Base-by-base conservation (phyloP, 257 asterid species). In the Penstemon newberryi region DNA sequence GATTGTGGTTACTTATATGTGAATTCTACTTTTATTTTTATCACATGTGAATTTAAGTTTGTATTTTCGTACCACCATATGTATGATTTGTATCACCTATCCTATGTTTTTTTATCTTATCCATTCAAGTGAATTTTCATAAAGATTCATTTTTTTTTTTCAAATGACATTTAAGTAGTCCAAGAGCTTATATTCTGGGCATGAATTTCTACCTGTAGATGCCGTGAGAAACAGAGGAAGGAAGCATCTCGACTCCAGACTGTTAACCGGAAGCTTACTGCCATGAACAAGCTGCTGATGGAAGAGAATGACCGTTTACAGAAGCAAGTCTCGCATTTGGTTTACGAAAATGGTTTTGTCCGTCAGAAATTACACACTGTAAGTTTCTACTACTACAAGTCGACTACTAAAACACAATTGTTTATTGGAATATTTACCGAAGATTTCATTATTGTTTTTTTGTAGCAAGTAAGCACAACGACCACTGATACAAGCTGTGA, bases 251-350 rank as follows among this genome's bases (percentile, higher is more conserved):
- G 92, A 43, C 92, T 94, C 33, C 90, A 83, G 73, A 80, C 96
- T 4, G 95, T 89, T 3, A 94, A 91, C 78, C 73, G 95, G 81
- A 91, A 91, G 89, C 87, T 94, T 72, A 58, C 74, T 62, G 96
- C 99, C 65, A 89, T 89, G 96, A 94, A 94, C 74, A 87, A 91
- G 86, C 80, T 89, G 85, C 80, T 94, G 79, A 87, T 89, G 96
- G 99, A 89, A 82, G 97, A 91, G 83, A 94, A 94, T 43, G 99
- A 94, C 75, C 97, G 95, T 47, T 80, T 94, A 55, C 96, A 94
- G 67, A 93, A 86, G 81, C 98, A 90, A 76, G 97, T 93, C 56
- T 88, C 97, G 0, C 94, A 84, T 36, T 72, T 94, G 73, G 97
- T 94, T 66, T 94, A 87, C 64, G 99, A 91, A 52, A 89, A 91